phyloP scores from a whole-genome alignment of 2,329 filamentous ascomycete species.

The Pseudopithomyces chartarum region DNA sequence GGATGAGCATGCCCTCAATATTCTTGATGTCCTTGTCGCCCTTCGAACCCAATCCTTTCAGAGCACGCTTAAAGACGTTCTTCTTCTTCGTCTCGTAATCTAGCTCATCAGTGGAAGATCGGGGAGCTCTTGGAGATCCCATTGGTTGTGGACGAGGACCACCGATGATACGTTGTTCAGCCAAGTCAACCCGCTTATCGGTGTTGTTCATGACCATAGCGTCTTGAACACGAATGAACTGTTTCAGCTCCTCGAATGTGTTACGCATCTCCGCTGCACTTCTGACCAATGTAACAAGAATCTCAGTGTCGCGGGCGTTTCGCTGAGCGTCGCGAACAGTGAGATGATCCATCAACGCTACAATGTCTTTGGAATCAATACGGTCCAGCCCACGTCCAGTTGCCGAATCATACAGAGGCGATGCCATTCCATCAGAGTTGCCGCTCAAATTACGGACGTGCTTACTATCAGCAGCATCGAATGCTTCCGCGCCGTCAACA shows the following conservation, averaged over 20 bases:
- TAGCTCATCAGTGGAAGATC: conserved; percentile 56
- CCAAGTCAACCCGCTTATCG: conserved; percentile 86
- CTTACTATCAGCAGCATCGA: conserved; percentile 43
- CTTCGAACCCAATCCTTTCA: conserved; percentile 87
- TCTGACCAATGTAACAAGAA: conserved; percentile 89
- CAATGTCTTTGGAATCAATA: conserved; percentile 95
- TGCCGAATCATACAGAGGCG: conserved; percentile 86
- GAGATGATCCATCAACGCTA: conserved; percentile 97
- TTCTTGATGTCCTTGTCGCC: conserved; percentile 85
- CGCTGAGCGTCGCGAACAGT: conserved; percentile 96
- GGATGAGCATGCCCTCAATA: conserved; percentile 74
- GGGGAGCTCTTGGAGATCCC: conserved; percentile 63
- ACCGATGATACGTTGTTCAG: conserved; percentile 78
- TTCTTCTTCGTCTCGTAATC: conserved; percentile 77
- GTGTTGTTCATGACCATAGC: conserved; percentile 84
- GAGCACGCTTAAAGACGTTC: conserved; percentile 91
- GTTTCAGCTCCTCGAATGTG: conserved; percentile 94
- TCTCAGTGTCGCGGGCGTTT: conserved; percentile 94
- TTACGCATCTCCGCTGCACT: conserved; percentile 96
- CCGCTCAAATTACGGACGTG: conserved; percentile 77
- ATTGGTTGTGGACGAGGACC: conserved; percentile 84
- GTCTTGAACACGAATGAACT: conserved; percentile 87
- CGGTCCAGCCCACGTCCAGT: conserved; percentile 86
- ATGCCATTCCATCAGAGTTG: conserved; percentile 88
- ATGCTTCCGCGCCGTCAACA: conserved; percentile 51